phyloP scores from a whole-genome alignment of 1,284 basidiomycete genomes.

The Moniliophthora roreri region DNA sequence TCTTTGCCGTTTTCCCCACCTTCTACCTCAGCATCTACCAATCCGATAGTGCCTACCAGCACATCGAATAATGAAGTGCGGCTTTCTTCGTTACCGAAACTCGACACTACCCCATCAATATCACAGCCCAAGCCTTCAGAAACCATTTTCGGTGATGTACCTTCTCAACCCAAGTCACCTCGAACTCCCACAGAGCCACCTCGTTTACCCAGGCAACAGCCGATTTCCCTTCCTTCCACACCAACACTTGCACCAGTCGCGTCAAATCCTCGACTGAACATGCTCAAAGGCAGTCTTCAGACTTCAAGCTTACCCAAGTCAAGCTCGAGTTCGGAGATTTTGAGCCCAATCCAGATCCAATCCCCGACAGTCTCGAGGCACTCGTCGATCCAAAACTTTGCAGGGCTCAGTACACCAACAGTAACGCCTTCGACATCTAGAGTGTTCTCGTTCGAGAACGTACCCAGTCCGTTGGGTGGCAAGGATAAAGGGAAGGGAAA shows the following conservation, averaged over 20 bases:
- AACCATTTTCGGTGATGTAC: neutral
- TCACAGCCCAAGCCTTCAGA: neutral
- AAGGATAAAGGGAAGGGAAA: conserved; percentile 30
- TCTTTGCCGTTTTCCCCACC: neutral
- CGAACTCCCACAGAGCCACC: neutral
- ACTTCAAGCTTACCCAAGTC: conserved; percentile 25
- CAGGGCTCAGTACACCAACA: conserved; percentile 2
- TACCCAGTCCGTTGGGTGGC: conserved; percentile 13
- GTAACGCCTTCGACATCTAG: neutral
- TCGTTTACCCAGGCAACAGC: neutral
- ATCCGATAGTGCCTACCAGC: neutral
- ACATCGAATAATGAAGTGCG: neutral
- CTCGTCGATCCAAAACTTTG: conserved; percentile 16
- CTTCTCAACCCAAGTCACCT: neutral
- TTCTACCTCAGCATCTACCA: no score
- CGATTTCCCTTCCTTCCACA: neutral
- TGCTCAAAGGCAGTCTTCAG: conserved; percentile 35
- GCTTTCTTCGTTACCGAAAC: neutral
- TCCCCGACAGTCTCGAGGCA: conserved; percentile 28
- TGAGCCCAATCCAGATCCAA: conserved; percentile 47
- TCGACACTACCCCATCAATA: neutral
- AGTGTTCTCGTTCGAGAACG: neutral
- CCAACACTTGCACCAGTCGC: neutral
- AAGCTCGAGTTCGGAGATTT: conserved; percentile 33
- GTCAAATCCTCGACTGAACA: conserved; percentile 26